Evolutionary conservation across 768 basidiomycete species (phyloP), one percentile per base, ranked within the genome.

Genomic region (Kondoa subrosea): DNA sequence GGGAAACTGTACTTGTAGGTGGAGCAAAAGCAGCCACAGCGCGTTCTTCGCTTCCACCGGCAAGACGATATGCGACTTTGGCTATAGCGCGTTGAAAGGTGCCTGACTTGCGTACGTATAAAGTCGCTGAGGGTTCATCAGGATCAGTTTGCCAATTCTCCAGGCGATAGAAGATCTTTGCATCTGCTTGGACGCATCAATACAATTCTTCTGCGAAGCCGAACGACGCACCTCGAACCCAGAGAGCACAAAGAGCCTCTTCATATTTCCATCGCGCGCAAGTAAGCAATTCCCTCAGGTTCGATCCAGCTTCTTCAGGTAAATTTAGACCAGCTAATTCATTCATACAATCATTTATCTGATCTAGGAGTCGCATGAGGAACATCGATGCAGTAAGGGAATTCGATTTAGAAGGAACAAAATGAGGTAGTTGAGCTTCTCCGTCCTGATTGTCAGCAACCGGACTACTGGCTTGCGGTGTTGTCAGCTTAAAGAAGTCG

Each of bases 191-290:
- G 63, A 57, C 40, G 73, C 63, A 76, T 64, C 59, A 57, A 68
- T n/a, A 14, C 40, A 14, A 33, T 27, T 17, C n/a, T 1, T 4
- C 1, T 1, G 27, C 21, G 64, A 12, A 31, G 8, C 1, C 8
- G 4, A 12, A 17, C 62, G 25, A 65, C 81, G 58, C 69, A 91
- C 93, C 93, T 79, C 86, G 81, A 34, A 88, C 74, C 95, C 95
- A 99, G 8, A 82, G 80, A 21, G 81, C 81, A 58, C 87, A 81
- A 26, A 96, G 81, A 25, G 87, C 81, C 73, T 93, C 89, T 64
- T 84, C 85, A 75, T 96, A 91, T 71, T 85, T 84, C 91, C 93
- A 93, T 74, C 87, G 83, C 12, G 84, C 82, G 68, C 84, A 88
- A 71, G 91, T 89, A 71, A 93, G 76, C 32, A 97, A 78, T 70